Evolutionary conservation across 768 basidiomycete genomes (phyloP).

Genomic region (Russula foetens): DNA sequence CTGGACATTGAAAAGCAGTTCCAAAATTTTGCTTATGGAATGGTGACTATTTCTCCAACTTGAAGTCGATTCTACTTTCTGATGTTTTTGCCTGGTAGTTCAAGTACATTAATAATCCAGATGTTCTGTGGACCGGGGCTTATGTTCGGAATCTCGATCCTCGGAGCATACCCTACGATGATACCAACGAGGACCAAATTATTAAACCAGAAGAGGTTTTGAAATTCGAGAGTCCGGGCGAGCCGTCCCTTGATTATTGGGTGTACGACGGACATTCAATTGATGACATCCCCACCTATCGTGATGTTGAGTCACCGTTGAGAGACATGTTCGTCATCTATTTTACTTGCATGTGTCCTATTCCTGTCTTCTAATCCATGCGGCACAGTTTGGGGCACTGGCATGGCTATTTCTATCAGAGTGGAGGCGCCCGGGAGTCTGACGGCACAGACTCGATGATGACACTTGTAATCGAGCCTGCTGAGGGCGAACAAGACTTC

Average conservation of each 20-base stretch:
- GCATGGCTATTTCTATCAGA: conserved; percentile 12
- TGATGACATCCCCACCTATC: background rate
- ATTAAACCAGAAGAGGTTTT: conserved; percentile 3
- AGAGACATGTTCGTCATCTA: background rate
- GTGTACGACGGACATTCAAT: conserved; percentile 12
- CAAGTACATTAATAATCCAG: background rate
- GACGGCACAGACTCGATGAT: background rate
- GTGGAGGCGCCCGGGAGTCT: background rate
- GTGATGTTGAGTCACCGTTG: background rate
- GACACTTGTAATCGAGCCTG: conserved; percentile 6
- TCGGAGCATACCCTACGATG: background rate
- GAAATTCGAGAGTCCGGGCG: background rate
- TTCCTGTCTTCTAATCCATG: background rate
- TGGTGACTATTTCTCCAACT: conserved; percentile 7
- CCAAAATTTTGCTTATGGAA: conserved; percentile 20
- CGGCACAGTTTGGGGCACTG: conserved; percentile 9
- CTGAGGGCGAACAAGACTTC: conserved; percentile 1
- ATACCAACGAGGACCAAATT: conserved; percentile 4
- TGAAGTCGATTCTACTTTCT: background rate
- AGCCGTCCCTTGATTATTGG: background rate
- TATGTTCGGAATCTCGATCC: background rate
- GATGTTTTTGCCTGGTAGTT: background rate
- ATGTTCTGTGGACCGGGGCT: background rate
- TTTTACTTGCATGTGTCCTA: background rate
- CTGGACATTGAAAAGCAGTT: conserved; percentile 19